Conservation (phyloP, 352 stramenopile species). For the Globisporangium carolinianum region DNA sequence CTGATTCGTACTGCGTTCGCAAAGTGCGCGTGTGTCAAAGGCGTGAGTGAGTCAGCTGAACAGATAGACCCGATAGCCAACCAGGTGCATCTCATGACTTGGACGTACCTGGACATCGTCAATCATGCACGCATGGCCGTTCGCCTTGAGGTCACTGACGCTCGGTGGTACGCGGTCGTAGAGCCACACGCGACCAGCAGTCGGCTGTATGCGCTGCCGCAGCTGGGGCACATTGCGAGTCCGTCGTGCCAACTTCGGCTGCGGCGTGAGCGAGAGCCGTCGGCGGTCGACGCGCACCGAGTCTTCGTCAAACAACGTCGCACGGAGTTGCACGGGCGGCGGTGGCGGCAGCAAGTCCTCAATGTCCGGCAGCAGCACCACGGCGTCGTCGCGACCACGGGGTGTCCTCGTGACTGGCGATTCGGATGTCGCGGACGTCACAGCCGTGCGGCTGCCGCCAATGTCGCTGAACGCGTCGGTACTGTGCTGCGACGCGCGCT, state of each 20-base stretch:
- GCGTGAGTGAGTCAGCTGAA: neutral
- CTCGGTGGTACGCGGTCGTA: conserved; percentile 36
- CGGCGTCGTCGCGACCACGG: conserved; percentile 21
- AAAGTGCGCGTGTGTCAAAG: neutral
- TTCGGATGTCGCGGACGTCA: too few relatives aligned
- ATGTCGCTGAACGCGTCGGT: conserved; percentile 39
- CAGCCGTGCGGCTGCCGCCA: conserved; percentile 28
- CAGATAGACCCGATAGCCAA: too few relatives aligned
- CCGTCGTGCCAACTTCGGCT: conserved; percentile 17
- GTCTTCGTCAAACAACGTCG: conserved; percentile 35
- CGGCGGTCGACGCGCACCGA: conserved; percentile 31
- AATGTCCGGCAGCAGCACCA: conserved; percentile 38
- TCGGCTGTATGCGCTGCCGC: conserved; percentile 1
- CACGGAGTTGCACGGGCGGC: conserved; percentile 19
- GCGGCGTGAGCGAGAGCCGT: conserved; percentile 38
- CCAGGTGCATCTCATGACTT: too few relatives aligned
- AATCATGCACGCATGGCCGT: conserved; percentile 39
- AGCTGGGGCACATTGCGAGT: neutral
- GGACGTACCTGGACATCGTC: conserved; percentile 25
- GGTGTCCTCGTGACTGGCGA: neutral
- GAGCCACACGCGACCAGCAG: conserved; percentile 31
- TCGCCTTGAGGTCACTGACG: conserved; percentile 31
- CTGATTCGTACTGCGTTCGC: conserved; percentile 32
- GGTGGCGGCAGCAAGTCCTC: conserved; percentile 54
- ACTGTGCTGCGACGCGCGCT: conserved; percentile 17